Evolutionary conservation across 176 grass and related monocot species (phyloP), one percentile per base, ranked within the genome.

Genomic region (Cenchrus americanus): DNA sequence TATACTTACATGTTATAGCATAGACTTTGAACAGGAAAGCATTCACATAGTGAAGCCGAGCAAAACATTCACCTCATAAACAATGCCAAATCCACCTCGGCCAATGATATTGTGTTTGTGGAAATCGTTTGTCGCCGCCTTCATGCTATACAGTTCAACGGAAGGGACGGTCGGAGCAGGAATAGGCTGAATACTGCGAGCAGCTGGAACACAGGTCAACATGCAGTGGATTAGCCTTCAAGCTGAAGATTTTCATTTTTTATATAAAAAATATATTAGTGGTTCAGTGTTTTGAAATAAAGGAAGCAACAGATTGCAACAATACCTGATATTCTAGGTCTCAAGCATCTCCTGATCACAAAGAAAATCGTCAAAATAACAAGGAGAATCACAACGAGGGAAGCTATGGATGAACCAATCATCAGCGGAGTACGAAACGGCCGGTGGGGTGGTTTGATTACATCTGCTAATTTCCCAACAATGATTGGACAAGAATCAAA

Each of bases 1-100:
- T 15, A 59, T 10, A 44, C 17, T 21, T n/a, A 19, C 5, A 74
- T 19, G 23, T 54, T 15, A 34, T 74, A 15, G 21, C 21, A 10
- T 7, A 21, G 2, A 59, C 57, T 59, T 22, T 59, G 57, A 59
- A 59, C 57, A 59, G 21, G 2, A 59, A 59, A 22, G 22, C 22
- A 22, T 59, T 23, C 22, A 19, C 52, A 54, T 54, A 7, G 17
- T 7, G 52, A 54, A 54, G 5, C 19, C 1, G 6, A 54, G 5
- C 5, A 7, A 54, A 54, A 54, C 19, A 19, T 19, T 54, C 57
- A 87, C 85, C 85, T 87, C 63, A 41, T 87, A 87, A 37, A 87
- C 79, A 1, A 76, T 12, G n/a, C 79, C 55, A 62, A 87, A 82
- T 62, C 79, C 86, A 19, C 86, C 86, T 10, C 54, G 40, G 2